Evolutionary conservation across 495 filamentous ascomycete genomes (phyloP).

Genomic region (Penicillium pulvis): DNA sequence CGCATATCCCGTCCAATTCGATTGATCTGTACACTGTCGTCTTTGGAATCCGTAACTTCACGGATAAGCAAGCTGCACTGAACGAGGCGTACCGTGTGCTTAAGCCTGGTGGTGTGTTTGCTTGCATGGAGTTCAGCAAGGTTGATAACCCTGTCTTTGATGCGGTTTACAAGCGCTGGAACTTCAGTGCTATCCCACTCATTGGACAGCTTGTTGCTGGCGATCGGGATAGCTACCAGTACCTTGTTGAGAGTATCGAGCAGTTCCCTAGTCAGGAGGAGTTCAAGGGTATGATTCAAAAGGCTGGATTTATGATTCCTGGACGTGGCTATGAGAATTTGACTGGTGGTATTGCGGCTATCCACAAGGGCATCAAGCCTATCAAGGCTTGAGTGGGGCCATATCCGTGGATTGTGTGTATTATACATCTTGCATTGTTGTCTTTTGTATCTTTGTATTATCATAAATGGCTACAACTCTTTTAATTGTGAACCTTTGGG

Average conservation of each 20-base stretch:
- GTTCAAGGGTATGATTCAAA: conserved; percentile 83
- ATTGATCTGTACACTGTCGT: conserved; percentile 96
- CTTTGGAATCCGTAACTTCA: conserved; percentile 97
- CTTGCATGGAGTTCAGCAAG: conserved; percentile 93
- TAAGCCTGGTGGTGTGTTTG: conserved; percentile 93
- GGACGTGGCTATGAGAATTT: conserved; percentile 84
- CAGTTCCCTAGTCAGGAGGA: conserved; percentile 82
- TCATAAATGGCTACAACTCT: conserved; percentile 2
- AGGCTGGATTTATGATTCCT: conserved; percentile 84
- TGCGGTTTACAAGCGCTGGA: conserved; percentile 93
- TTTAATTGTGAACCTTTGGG: neutral
- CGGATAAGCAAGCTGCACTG: conserved; percentile 77
- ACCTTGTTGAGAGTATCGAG: conserved; percentile 97
- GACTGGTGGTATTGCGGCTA: conserved; percentile 88
- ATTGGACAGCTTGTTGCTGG: conserved; percentile 95
- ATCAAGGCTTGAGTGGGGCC: conserved; percentile 34
- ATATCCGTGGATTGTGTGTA: conserved; percentile 8
- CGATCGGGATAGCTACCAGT: conserved; percentile 95
- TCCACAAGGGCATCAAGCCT: conserved; percentile 96
- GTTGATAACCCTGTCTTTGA: conserved; percentile 73
- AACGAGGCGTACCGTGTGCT: conserved; percentile 82
- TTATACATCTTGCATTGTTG: conserved; percentile 12
- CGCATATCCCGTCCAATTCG: conserved; percentile 60
- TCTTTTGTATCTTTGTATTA: conserved; percentile 11
- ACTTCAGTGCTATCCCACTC: conserved; percentile 88